These are phyloP conservation scores for Ascochyta viciae-villosae DNA, from an alignment of 2,329 filamentous ascomycete genomes.

Conservation along the genomic window DNA sequence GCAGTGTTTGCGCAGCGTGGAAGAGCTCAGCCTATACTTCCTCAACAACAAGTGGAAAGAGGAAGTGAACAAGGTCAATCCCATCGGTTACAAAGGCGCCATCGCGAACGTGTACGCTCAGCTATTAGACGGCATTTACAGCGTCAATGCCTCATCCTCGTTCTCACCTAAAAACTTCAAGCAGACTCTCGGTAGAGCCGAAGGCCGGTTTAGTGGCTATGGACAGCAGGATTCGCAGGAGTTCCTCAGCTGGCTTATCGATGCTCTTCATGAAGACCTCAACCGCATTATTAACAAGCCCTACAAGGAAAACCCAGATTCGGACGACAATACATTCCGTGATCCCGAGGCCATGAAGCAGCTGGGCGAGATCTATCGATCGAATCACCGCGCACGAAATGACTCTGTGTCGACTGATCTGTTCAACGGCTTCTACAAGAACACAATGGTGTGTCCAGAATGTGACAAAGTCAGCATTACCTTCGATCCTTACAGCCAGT, in stretches of 20 bases:
- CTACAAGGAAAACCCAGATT: conserved; percentile 97
- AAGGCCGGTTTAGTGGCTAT: conserved; percentile 88
- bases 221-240: conserved; percentile 98
- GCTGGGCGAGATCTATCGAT: conserved; percentile 88
- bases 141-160: conserved; percentile 68
- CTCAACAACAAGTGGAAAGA: conserved; percentile 69
- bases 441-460: conserved; percentile 87
- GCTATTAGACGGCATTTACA: conserved; percentile 80
- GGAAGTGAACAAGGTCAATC: conserved; percentile 86
- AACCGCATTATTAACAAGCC: conserved; percentile 95
- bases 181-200: conserved; percentile 77
- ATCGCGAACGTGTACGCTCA: conserved; percentile 85
- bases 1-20: conserved; percentile 91
- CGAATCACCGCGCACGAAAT: conserved; percentile 89
- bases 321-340: conserved; percentile 92
- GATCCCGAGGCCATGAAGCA: conserved; percentile 79
- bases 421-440: conserved; percentile 98
- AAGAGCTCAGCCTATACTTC: conserved; percentile 94
- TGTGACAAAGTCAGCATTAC: conserved; percentile 98
- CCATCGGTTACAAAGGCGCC: conserved; percentile 81
- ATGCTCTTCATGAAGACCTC: conserved; percentile 92
- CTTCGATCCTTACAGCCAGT: conserved; percentile 95
- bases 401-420: conserved; percentile 95
- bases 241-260: conserved; percentile 91
- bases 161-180: conserved; percentile 85